Evolutionary conservation across 2,329 filamentous ascomycete genomes (phyloP), one percentile per base, ranked within the genome.

Genomic region (Metarhizium brunneum): DNA sequence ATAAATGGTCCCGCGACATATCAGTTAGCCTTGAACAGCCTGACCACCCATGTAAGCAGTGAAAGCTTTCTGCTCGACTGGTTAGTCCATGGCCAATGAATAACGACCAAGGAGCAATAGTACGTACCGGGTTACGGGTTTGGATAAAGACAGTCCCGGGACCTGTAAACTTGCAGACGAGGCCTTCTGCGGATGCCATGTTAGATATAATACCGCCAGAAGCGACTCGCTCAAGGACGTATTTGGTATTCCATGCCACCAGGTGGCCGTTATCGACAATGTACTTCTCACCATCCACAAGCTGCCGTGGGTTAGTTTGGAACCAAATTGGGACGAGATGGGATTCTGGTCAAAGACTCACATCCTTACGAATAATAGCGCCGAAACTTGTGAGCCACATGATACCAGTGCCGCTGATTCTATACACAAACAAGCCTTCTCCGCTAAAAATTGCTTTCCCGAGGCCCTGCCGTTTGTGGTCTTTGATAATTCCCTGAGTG

Each of bases 191-290:
- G 0, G 90, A 86, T 32, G 85, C 84, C 25, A 96, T 71, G 10
- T 86, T 85, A n/a, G 89, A 92, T n/a, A 99, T 87, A 60, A 99
- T 85, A 42, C 94, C 94, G 2, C 94, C 94, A 3, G 88, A 94
- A 0, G 92, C 86, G 4, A 95, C 87, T 16, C 94, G 85, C 73
- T 96, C 91, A 59, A 99, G 84, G 4, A 89, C 80, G 65, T 97
- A 99, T 66, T 95, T 90, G 66, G 88, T 92, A 68, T 96, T 96
- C 94, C 94, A 99, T 0, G 94, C 92, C 0, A 97, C 91, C 1
- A 97, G 78, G 63, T 97, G 91, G 3, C 90, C 90, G 64, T 96
- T 96, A 65, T 96, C 90, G 56, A 96, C 85, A 61, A 94, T 90
- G 71, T 96, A 97, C 63, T 87, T 87, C 68, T 97, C 92, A 10